Percentiles rank a stretch among this genome's conserved stretches.
phyloP scores from a whole-genome alignment of 1,139 yeast species.

The Yamadazyma epiphylla region DNA sequence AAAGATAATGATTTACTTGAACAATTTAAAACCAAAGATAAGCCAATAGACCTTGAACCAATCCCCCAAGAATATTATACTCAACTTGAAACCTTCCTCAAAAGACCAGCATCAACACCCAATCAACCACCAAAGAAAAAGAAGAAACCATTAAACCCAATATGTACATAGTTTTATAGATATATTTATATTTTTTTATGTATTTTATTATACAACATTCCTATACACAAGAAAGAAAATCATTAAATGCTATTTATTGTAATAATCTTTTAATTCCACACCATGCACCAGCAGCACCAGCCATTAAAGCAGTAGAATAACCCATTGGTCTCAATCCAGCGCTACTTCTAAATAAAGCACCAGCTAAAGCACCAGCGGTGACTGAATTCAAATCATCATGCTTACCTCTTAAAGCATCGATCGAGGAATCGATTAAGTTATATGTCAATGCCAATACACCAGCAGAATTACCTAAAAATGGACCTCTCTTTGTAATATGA shows the following conservation, averaged over 20 bases:
- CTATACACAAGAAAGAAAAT: slow-evolving; percentile 14
- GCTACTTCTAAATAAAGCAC: slow-evolving; percentile 85
- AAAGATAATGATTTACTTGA: neutral
- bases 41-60: neutral
- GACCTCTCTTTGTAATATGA: slow-evolving; percentile 93
- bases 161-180: too few relatives aligned
- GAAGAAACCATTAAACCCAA: too few relatives aligned
- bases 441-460: slow-evolving; percentile 91
- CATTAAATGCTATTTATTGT: slow-evolving; percentile 13
- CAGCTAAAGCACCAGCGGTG: slow-evolving; percentile 87
- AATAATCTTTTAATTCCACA: slow-evolving; percentile 67
- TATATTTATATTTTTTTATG: neutral
- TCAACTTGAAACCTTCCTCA: neutral
- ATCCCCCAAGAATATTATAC: neutral
- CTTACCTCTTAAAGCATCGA: slow-evolving; percentile 79
- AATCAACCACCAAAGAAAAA: neutral
- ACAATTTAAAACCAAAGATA: too few relatives aligned
- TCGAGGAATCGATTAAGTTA: slow-evolving; percentile 74
- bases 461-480: slow-evolving; percentile 89
- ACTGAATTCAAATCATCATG: slow-evolving; percentile 85
- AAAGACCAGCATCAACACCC: neutral
- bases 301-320: slow-evolving; percentile 79
- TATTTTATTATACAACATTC: too few relatives aligned
- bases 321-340: slow-evolving; percentile 87
- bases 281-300: slow-evolving; percentile 92